Base-by-base conservation (phyloP, 371 early-diverging fungal genomes). In the Mucor indicus region DNA sequence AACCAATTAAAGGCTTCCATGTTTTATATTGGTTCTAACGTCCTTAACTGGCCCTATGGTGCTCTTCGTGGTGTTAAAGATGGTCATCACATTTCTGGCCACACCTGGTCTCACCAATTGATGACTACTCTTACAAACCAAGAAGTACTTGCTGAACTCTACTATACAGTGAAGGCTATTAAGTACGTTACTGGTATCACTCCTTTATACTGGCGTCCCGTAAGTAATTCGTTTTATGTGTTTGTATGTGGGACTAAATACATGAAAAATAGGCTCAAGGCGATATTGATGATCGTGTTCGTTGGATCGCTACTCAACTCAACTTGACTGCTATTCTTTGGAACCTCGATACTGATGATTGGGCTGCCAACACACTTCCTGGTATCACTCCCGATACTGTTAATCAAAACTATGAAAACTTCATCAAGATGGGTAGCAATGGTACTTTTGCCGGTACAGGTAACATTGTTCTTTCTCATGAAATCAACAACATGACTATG, bases 191-290 rank as follows among this genome's bases (percentile, higher is more conserved):
- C 75, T 16, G 79, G 79, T 44, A 57, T 75, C 11, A 75, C 76
- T 23, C 80, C 81, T 7, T 48, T 69, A n/a, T 70, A 84, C 67
- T 77, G 70, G 74, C 72, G 81, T 21, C 81, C 81, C 38, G 72
- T 65, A 69, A 62, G 60, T 57, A 17, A n/a, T n/a, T n/a, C n/a
- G n/a, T n/a, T n/a, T n/a, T n/a, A n/a, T n/a, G n/a, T n/a, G n/a
- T n/a, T n/a, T n/a, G n/a, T n/a, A n/a, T n/a, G n/a, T n/a, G n/a
- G n/a, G n/a, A n/a, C n/a, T n/a, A n/a, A n/a, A n/a, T n/a, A n/a
- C n/a, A n/a, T n/a, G n/a, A n/a, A 23, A 15, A 13, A 43, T 50
- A 72, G 73, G 68, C 75, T 20, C 63, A 57, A 45, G 72, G 74
- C 52, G 79, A 77, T 51, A 46, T 73, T 30, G 79, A 81, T 57